Evolutionary conservation across 2,329 filamentous ascomycete species (phyloP).

Genomic region (Penicillium digitatum): DNA sequence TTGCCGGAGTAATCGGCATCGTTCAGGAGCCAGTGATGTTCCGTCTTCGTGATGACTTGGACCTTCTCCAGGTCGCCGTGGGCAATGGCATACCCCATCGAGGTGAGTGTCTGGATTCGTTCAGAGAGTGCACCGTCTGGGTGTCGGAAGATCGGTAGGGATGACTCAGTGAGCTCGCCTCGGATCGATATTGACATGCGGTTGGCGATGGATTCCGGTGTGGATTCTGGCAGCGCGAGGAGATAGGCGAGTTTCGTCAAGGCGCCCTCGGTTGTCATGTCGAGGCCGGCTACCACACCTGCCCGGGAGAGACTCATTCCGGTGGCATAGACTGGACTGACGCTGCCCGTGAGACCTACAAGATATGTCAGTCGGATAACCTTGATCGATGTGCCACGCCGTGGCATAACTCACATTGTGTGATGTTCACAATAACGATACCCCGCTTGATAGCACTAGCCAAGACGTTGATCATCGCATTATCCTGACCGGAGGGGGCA

Average conservation of each 20-base stretch:
- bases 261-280: slow-evolving; percentile 85
- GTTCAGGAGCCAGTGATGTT: slow-evolving; percentile 65
- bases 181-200: slow-evolving; percentile 72
- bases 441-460: slow-evolving; percentile 72
- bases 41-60: slow-evolving; percentile 62
- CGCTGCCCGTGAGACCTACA: slow-evolving; percentile 60
- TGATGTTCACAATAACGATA: slow-evolving; percentile 84
- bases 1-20: slow-evolving; percentile 78
- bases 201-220: slow-evolving; percentile 61
- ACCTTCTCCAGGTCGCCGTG: slow-evolving; percentile 65
- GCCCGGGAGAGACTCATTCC: slow-evolving; percentile 74
- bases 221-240: slow-evolving; percentile 64
- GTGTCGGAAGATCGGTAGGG: slow-evolving; percentile 70
- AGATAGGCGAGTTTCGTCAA: slow-evolving; percentile 88
- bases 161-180: slow-evolving; percentile 78
- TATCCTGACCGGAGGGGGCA: slow-evolving; percentile 76
- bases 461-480: slow-evolving; percentile 73
- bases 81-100: slow-evolving; percentile 74
- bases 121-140: slow-evolving; percentile 58
- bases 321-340: slow-evolving; percentile 72
- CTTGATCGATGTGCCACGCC: slow-evolving; percentile 34
- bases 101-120: slow-evolving; percentile 64
- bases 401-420: slow-evolving; percentile 65
- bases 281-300: slow-evolving; percentile 83
- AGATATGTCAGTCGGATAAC: slow-evolving; percentile 24